phyloP scores from a whole-genome alignment of 192 early-diverging fungal genomes.

The Backusella morwellensis region DNA sequence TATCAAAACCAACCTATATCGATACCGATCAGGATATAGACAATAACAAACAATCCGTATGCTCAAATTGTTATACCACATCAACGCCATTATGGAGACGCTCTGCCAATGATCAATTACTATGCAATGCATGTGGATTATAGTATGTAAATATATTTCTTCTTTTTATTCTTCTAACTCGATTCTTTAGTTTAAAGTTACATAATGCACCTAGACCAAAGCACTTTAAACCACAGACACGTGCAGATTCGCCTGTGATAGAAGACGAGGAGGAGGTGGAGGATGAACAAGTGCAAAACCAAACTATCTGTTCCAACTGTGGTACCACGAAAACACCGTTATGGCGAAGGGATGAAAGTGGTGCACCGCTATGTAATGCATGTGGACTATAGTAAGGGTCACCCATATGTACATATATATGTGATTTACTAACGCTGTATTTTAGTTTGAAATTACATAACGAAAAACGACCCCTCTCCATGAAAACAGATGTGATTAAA shows the following conservation, averaged over 20 bases:
- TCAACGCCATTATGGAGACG: slow-evolving; percentile 94
- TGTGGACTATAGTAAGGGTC: slow-evolving; percentile 52
- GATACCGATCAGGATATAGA: not conserved
- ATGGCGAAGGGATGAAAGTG: slow-evolving; percentile 80
- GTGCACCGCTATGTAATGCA: slow-evolving; percentile 55
- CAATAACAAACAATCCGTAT: slow-evolving; percentile 15
- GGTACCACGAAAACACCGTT: slow-evolving; percentile 84
- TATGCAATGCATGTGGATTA: slow-evolving; percentile 98
- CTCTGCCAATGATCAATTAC: slow-evolving; percentile 74
- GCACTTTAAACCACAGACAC: slow-evolving; percentile 67
- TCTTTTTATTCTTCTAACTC: not conserved
- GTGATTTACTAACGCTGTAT: not conserved
- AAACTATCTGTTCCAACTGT: slow-evolving; percentile 68
- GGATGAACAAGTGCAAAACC: slow-evolving; percentile 28
- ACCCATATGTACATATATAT: not conserved
- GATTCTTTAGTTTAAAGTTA: slow-evolving; percentile 57
- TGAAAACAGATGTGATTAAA: slow-evolving; percentile 37
- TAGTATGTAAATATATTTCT: slow-evolving; percentile 52
- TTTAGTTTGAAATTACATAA: slow-evolving; percentile 34
- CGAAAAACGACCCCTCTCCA: slow-evolving; percentile 34
- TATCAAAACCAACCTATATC: not conserved
- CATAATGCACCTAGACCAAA: slow-evolving; percentile 83
- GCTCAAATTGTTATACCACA: slow-evolving; percentile 75
- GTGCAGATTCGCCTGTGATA: not conserved
- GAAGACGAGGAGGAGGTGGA: not conserved